phyloP scores from a whole-genome alignment of 257 asterid species.

The Solanum tarapatanum region DNA sequence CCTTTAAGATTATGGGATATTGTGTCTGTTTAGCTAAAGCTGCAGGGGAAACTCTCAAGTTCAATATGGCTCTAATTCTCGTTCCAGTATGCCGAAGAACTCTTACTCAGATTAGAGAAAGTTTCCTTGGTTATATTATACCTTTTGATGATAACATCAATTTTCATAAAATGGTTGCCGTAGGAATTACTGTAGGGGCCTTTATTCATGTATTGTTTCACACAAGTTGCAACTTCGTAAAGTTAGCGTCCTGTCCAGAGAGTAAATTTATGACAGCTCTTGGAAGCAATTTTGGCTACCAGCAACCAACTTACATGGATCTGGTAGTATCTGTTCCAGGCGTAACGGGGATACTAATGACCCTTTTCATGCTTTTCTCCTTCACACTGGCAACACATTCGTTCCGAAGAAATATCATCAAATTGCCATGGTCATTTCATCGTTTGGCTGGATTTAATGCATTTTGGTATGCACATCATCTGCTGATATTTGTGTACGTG shows the following conservation, averaged over 20 bases:
- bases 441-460: conserved; percentile 77
- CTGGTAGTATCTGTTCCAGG: conserved; percentile 33
- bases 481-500: conserved; percentile 53
- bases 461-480: conserved; percentile 90
- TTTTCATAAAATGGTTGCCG: conserved; percentile 68
- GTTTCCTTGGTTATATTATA: conserved; percentile 42
- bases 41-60: conserved; percentile 63
- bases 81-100: conserved; percentile 76
- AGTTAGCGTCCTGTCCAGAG: conserved; percentile 42
- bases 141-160: conserved; percentile 87
- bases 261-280: conserved; percentile 26
- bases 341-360: conserved; percentile 51
- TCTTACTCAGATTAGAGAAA: conserved; percentile 51
- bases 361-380: conserved; percentile 40
- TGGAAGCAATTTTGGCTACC: conserved; percentile 33
- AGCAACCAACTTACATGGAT: conserved; percentile 49
- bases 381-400: conserved; percentile 67
- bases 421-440: conserved; percentile 45
- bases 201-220: conserved; percentile 37
- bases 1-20: conserved; percentile 62
- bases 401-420: conserved; percentile 61
- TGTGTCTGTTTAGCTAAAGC: conserved; percentile 76
- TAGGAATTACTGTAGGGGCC: conserved; percentile 37
- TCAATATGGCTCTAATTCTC: conserved; percentile 85
- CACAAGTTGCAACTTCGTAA: conserved; percentile 44